These are phyloP conservation scores for Exophiala mesophila DNA, from an alignment of 2,329 filamentous ascomycete genomes.

Conservation along the genomic window DNA sequence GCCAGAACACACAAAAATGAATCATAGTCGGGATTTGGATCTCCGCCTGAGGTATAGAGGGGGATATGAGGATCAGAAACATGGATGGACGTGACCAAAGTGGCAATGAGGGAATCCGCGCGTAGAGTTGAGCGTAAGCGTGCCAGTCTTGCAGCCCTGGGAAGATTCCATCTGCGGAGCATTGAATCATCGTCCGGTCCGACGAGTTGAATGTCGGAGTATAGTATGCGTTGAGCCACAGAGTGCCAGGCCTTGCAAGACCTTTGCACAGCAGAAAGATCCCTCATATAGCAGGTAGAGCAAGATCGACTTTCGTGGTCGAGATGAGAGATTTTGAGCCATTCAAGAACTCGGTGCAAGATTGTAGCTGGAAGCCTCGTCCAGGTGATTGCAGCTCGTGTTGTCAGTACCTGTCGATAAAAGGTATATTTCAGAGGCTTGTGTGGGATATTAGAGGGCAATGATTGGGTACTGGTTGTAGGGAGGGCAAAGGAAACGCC, in stretches of 20 bases:
- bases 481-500: constrained; percentile 1
- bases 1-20: constrained; percentile 50
- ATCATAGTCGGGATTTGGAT: constrained; percentile 39
- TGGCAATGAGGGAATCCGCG: constrained; percentile 47
- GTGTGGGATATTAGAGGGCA: constrained; percentile 1
- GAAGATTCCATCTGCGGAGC: constrained; percentile 46
- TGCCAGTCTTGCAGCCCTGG: constrained; percentile 48
- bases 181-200: constrained; percentile 44
- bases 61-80: constrained; percentile 46
- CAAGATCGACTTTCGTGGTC: constrained; percentile 40
- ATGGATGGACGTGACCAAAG: constrained; percentile 50
- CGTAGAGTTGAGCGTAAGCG: constrained; percentile 52
- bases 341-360: constrained; percentile 51
- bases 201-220: constrained; percentile 46
- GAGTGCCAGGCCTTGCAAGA: constrained; percentile 55
- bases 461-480: constrained; percentile 5
- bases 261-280: constrained; percentile 50
- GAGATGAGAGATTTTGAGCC: constrained; percentile 45
- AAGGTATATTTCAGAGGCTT: background rate
- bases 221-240: constrained; percentile 47
- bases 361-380: constrained; percentile 49
- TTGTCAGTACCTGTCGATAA: background rate
- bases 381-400: constrained; percentile 8
- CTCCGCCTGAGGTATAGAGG: constrained; percentile 29
- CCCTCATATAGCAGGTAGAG: constrained; percentile 50